Base-by-base conservation (phyloP, 1,284 basidiomycete species). In the Papiliotrema terrestris region DNA sequence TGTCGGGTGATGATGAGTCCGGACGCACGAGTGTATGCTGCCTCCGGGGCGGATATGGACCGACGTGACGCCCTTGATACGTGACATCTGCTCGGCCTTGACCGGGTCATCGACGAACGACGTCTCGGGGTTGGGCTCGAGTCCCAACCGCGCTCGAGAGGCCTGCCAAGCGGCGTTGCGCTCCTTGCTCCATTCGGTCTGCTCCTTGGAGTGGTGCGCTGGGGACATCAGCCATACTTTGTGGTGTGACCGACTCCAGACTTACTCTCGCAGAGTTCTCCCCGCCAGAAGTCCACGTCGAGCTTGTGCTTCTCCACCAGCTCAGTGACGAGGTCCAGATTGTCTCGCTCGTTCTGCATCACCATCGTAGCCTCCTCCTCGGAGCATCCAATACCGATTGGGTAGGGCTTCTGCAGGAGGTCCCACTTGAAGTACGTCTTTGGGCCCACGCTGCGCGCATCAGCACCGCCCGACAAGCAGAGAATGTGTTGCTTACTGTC, bases 251-350 rank as follows among this genome's bases (percentile, higher is more conserved):
- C n/a, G n/a, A n/a, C n/a, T n/a, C n/a, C n/a, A n/a, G 29, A 56
- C 57, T 19, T 23, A 62, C 63, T 66, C 48, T 68, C 67, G 9
- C 59, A 52, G 14, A 60, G 59, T 5, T 62, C 44, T 8, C 61
- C 59, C 26, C 57, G 58, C 66, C 66, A 67, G 32, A 60, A 63
- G 55, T 62, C 67, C 41, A 67, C 64, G 13, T 67, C 63, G 45
- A 65, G 60, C 4, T 53, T 53, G 45, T 71, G 63, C 37, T 55
- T 54, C 37, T 57, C 39, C 2, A 69, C 74, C 83, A 91, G 86
- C 42, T 86, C 82, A 14, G 81, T 81, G 2, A 68, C 68, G 2
- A 82, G 82, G 68, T 90, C 87, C 82, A 89, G 84, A 20, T 81
- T 85, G 62, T 83, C 83, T 41, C 86, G 86, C 5, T 77, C 72